phyloP scores from a whole-genome alignment of 2,329 filamentous ascomycete species.

The Akanthomyces uredinophilus region DNA sequence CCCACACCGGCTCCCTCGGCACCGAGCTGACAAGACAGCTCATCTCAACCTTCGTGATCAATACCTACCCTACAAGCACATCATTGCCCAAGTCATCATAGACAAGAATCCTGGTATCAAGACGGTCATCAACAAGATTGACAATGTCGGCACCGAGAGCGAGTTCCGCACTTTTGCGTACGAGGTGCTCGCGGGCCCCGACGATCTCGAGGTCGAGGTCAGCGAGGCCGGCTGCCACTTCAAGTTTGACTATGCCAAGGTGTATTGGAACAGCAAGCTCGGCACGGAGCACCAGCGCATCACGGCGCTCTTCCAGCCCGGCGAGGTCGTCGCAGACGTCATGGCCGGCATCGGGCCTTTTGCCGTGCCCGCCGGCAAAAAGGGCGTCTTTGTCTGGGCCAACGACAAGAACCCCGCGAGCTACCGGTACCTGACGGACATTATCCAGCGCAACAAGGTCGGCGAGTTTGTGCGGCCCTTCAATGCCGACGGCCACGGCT shows the following conservation, averaged over 20 bases:
- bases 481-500: conserved; percentile 75
- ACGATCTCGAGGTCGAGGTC: conserved; percentile 78
- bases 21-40: conserved; percentile 42
- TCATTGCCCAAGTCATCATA: conserved; percentile 79
- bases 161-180: conserved; percentile 90
- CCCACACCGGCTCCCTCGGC: background rate
- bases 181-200: conserved; percentile 77
- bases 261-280: conserved; percentile 96
- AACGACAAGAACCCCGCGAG: conserved; percentile 96
- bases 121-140: conserved; percentile 94
- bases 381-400: conserved; percentile 86
- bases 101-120: conserved; percentile 81
- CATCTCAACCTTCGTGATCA: conserved; percentile 84
- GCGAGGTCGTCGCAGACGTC: conserved; percentile 89
- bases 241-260: conserved; percentile 87
- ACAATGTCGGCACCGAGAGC: conserved; percentile 79
- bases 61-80: conserved; percentile 77
- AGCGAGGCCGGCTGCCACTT: conserved; percentile 82
- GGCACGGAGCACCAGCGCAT: conserved; percentile 84
- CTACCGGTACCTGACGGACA: conserved; percentile 64
- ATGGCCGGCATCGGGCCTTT: conserved; percentile 98
- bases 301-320: conserved; percentile 68
- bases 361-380: conserved; percentile 84
- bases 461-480: conserved; percentile 68
- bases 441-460: conserved; percentile 74